Evolutionary conservation across 768 basidiomycete genomes (phyloP), one percentile per base, ranked within the genome.

Genomic region (Auriscalpium vulgare): DNA sequence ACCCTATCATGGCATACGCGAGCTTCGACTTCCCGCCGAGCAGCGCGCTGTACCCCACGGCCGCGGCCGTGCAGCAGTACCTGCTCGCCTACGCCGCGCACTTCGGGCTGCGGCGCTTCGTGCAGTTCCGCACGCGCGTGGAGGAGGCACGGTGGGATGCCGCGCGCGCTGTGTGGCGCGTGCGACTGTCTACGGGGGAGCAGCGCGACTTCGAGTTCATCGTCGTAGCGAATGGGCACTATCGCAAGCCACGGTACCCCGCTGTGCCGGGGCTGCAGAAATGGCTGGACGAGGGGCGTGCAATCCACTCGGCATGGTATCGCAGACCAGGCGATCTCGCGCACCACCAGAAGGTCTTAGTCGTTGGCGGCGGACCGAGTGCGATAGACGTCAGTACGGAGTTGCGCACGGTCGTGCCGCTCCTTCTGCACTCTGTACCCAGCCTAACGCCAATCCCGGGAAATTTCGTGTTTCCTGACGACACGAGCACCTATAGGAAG

Each of bases 181-280:
- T 85, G n/a, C 67, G 71, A 3, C 58, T 76, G 50, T 74, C 74
- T 9, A 70, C 69, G 0, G 63, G 62, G 10, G 71, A 75, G 43
- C 55, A 59, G 11, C 55, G 68, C 16, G 53, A 67, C 1, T 88
- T 83, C 59, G 86, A 92, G 62, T 72, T 80, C n/a, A 65, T 92
- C 38, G 67, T 92, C 34, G 75, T 90, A 34, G 85, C 85, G 45
- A 91, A 88, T 56, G 91, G 91, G 0, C 89, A 90, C 65, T 83
- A 87, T 65, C 75, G 74, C 44, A 62, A 77, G 9, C 91, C 91
- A 1, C 78, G 80, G 17, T 78, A 81, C 56, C 88, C 88, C 3
- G 56, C 69, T 45, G 75, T 75, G 9, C 79, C 83, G 3, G 89
- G 90, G 1, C 63, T 91, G 6, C 66, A 70, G 11, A 57, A 68